Evolutionary conservation across 352 stramenopile species (phyloP).

Genomic region (Pythium biforme): DNA sequence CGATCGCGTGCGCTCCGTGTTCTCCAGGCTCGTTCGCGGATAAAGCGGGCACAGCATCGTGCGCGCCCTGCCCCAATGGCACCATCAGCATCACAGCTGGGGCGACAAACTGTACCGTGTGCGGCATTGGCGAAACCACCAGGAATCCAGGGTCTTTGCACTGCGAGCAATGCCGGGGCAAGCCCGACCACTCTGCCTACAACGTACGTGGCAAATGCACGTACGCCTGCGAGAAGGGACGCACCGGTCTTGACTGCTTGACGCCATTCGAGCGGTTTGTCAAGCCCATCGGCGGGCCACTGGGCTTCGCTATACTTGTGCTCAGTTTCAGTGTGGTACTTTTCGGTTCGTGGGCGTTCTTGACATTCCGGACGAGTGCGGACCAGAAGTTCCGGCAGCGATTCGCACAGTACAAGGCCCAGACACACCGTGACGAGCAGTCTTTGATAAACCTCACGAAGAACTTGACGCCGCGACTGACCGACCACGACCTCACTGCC

Average conservation of each 20-base stretch:
- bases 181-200: constrained; percentile 69
- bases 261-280: constrained; percentile 83
- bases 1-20: constrained; percentile 62
- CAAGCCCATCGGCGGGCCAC: constrained; percentile 70
- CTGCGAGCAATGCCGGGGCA: constrained; percentile 53
- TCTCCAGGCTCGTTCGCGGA: constrained; percentile 51
- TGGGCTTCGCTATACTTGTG: constrained; percentile 76
- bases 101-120: constrained; percentile 61
- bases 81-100: constrained; percentile 51
- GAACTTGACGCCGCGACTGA: constrained; percentile 69
- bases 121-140: constrained; percentile 76
- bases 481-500: constrained; percentile 69
- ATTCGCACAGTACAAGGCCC: constrained; percentile 74
- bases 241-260: constrained; percentile 74
- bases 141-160: constrained; percentile 40
- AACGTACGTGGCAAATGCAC: constrained; percentile 79
- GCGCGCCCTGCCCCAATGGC: constrained; percentile 56
- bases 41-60: constrained; percentile 41
- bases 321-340: constrained; percentile 48
- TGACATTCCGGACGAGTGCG: constrained; percentile 57
- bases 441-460: constrained; percentile 71
- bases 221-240: constrained; percentile 79
- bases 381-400: constrained; percentile 40
- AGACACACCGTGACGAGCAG: constrained; percentile 69
- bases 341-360: constrained; percentile 65